Conservation (phyloP, 2,329 filamentous ascomycete genomes). For the Phoma herbarum region DNA sequence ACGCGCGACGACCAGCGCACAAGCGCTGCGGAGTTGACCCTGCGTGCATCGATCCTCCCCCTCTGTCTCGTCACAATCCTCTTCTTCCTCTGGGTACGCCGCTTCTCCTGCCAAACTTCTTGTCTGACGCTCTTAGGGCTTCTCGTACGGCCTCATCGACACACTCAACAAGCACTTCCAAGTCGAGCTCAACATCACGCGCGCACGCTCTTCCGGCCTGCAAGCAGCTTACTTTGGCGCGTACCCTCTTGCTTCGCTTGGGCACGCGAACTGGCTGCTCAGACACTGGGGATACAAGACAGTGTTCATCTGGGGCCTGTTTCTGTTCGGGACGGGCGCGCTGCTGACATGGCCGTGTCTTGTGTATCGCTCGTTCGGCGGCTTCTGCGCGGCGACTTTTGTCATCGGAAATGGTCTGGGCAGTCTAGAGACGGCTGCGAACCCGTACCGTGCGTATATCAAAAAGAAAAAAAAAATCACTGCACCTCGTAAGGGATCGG, state of each 20-base stretch:
- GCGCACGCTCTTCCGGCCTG: conserved; percentile 55
- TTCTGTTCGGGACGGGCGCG: conserved; percentile 64
- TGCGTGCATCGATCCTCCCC: conserved; percentile 72
- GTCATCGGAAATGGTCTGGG: conserved; percentile 62
- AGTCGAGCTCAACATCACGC: conserved; percentile 54
- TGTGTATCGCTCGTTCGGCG: conserved; percentile 64
- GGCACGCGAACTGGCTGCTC: conserved; percentile 59
- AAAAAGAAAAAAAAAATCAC: too few relatives aligned
- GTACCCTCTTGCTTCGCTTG: conserved; percentile 59
- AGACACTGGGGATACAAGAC: conserved; percentile 60
- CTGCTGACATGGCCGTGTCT: conserved; percentile 68
- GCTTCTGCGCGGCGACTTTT: conserved; percentile 68
- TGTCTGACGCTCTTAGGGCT: conserved; percentile 51
- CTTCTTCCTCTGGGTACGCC: conserved; percentile 69
- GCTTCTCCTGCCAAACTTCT: too few relatives aligned
- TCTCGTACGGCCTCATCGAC: conserved; percentile 66
- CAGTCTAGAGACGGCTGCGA: conserved; percentile 67
- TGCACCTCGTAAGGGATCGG: too few relatives aligned
- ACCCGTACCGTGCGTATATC: conserved; percentile 52
- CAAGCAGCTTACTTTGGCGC: conserved; percentile 62
- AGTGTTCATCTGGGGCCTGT: conserved; percentile 62
- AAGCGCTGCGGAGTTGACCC: conserved; percentile 68
- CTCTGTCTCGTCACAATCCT: conserved; percentile 71
- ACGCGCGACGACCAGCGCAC: conserved; percentile 57
- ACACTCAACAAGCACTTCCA: conserved; percentile 62